Percentiles rank a stretch among this genome's conserved stretches.
Conservation (phyloP, 768 basidiomycete genomes). For the Lentinula aciculospora region DNA sequence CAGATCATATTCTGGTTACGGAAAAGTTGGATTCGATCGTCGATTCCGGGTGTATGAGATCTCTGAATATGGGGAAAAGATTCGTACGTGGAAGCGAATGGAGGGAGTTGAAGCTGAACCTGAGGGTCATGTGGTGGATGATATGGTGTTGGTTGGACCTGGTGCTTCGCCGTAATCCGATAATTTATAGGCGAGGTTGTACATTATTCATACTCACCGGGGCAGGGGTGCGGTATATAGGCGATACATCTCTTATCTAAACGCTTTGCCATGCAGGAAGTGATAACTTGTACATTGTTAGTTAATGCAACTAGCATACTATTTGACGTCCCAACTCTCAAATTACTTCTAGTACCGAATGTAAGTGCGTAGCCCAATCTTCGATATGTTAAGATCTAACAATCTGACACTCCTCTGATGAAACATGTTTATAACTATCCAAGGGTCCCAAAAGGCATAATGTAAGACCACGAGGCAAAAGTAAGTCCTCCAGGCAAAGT, state of each 20-base stretch:
- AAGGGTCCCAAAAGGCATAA: too few relatives aligned
- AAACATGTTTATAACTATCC: too few relatives aligned
- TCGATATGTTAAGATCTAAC: too few relatives aligned
- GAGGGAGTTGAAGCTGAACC: conserved; percentile 51
- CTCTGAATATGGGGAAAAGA: conserved; percentile 87
- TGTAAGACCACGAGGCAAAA: too few relatives aligned
- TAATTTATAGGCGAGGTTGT: neutral
- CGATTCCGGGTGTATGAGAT: conserved; percentile 87
- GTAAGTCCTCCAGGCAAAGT: too few relatives aligned
- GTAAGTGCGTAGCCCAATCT: too few relatives aligned
- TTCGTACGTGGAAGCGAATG: conserved; percentile 80
- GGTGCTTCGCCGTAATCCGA: conserved; percentile 22
- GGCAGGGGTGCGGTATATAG: neutral
- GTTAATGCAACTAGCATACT: too few relatives aligned
- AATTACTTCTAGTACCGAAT: too few relatives aligned
- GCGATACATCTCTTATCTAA: neutral
- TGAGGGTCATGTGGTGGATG: conserved; percentile 38
- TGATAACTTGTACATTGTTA: too few relatives aligned
- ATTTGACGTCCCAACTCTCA: too few relatives aligned
- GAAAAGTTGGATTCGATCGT: conserved; percentile 82
- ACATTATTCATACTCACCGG: neutral
- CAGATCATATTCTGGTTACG: conserved; percentile 80
- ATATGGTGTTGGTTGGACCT: conserved; percentile 55
- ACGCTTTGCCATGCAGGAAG: neutral
- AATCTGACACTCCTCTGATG: too few relatives aligned